Conservation (phyloP, 2,329 filamentous ascomycete genomes). For the Zymoseptoria brevis region DNA sequence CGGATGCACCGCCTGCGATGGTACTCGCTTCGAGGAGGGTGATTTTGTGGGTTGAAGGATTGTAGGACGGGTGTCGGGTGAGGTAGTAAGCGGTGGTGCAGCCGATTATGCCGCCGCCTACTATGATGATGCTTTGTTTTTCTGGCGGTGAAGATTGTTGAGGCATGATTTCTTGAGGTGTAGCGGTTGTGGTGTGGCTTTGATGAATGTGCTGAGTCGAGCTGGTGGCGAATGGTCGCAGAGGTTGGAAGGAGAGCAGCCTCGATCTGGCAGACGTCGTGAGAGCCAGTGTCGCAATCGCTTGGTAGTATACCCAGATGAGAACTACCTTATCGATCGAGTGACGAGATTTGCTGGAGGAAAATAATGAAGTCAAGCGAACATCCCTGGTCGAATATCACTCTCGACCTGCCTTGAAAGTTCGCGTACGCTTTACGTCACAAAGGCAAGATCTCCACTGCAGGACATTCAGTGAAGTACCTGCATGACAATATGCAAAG, state of each 20-base stretch:
- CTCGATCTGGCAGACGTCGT: background rate
- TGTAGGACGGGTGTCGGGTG: constrained; percentile 74
- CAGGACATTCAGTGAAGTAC: no score
- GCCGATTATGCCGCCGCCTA: constrained; percentile 85
- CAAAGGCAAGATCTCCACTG: constrained; percentile 1
- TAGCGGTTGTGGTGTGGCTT: background rate
- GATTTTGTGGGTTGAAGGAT: constrained; percentile 65
- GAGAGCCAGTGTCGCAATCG: background rate
- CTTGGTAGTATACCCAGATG: background rate
- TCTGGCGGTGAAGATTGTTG: background rate
- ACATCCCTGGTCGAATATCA: background rate
- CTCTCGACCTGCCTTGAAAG: background rate
- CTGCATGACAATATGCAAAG: no score
- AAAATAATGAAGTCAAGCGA: no score
- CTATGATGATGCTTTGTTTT: constrained; percentile 29
- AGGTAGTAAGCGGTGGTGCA: constrained; percentile 86
- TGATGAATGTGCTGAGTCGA: background rate
- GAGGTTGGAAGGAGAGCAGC: background rate
- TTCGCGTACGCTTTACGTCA: constrained; percentile 5
- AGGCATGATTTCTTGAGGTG: background rate
- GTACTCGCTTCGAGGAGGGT: constrained; percentile 79
- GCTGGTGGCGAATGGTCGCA: background rate
- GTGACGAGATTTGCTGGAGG: no score
- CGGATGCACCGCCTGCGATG: constrained; percentile 85
- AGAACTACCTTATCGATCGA: no score